Evolutionary conservation across 2,329 filamentous ascomycete species (phyloP), one percentile per base, ranked within the genome.

Genomic region (Ophiostoma perfectum): DNA sequence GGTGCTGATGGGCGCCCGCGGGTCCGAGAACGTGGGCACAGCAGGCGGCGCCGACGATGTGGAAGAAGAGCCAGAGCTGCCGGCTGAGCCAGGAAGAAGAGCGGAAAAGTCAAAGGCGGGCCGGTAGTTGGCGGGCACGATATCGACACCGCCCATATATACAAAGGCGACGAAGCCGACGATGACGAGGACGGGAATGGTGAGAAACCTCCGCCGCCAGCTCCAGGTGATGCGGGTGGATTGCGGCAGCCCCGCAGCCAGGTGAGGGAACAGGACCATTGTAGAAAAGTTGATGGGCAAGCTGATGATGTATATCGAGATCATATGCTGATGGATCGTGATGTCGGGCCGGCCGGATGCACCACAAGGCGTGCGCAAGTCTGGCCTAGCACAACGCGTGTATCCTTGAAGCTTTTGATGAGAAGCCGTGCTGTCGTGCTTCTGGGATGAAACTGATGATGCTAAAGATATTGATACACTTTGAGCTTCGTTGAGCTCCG

Each of bases 161-260:
- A 62, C 27, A 4, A 66, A n/a, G 65, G 16, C 65, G 39, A 66
- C 11, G 49, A 60, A 16, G 49, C 65, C 65, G n/a, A 66, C 9
- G 12, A 66, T 42, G 45, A 66, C 27, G 14, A 55, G 3, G 27
- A 55, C 36, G 49, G 65, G 39, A 38, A 58, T n/a, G 27, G 52
- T 5, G 12, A 27, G 9, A 7, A 60, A n/a, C 5, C 39, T 14
- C 8, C 38, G 65, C 5, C 39, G 39, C 14, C 39, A 41, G 7
- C 38, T 8, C n/a, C 3, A 36, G 45, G 39, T 12, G 36, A 12
- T 27, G 38, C 45, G 55, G 27, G 8, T 41, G 67, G 52, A 4
- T 7, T 27, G 27, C 27, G 27, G 27, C 27, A 27, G 27, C 27
- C 27, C 27, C 18, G 16, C 3, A 16, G 5, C 16, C 14, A 63